phyloP scores from a whole-genome alignment of 2,329 filamentous ascomycete genomes.

The Lecanosticta acicola region DNA sequence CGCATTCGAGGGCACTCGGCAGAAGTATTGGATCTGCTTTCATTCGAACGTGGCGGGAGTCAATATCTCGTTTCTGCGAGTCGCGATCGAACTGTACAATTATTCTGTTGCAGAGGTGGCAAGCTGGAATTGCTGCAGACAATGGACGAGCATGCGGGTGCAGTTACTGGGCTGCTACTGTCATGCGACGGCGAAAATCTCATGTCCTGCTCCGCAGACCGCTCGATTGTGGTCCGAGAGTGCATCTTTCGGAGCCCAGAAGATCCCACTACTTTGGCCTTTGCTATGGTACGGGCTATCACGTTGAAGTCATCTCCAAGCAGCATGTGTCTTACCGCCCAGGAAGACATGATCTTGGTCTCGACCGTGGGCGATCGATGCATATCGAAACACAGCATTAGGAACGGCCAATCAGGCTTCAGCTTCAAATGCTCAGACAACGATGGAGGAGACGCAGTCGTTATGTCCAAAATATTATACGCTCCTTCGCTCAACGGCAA shows the following conservation, averaged over 20 bases:
- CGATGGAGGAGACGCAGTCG: conserved; percentile 72
- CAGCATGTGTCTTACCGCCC: conserved; percentile 70
- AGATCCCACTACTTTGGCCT: conserved; percentile 59
- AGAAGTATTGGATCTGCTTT: conserved; percentile 75
- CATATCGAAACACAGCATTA: conserved; percentile 48
- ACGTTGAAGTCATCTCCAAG: conserved; percentile 80
- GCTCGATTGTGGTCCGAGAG: conserved; percentile 78
- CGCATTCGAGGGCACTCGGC: conserved; percentile 80
- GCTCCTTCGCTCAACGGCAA: conserved; percentile 52
- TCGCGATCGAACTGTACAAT: conserved; percentile 83
- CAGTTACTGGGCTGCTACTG: conserved; percentile 73
- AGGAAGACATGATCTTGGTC: conserved; percentile 50
- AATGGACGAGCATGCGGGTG: conserved; percentile 82
- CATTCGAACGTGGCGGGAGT: conserved; percentile 57
- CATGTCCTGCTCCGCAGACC: conserved; percentile 81
- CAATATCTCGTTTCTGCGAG: conserved; percentile 75
- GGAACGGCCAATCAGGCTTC: conserved; percentile 62
- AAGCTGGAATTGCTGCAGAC: conserved; percentile 73
- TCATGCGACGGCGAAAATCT: conserved; percentile 61
- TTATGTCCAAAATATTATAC: conserved; percentile 70
- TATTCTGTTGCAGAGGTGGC: conserved; percentile 60
- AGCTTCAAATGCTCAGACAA: conserved; percentile 81
- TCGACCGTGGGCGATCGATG: conserved; percentile 56
- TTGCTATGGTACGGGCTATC: conserved; percentile 69
- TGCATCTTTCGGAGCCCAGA: conserved; percentile 63